These are phyloP conservation scores for Cyclotella sp. DNA, from an alignment of 108 stramenopile species.

Conservation along the genomic window DNA sequence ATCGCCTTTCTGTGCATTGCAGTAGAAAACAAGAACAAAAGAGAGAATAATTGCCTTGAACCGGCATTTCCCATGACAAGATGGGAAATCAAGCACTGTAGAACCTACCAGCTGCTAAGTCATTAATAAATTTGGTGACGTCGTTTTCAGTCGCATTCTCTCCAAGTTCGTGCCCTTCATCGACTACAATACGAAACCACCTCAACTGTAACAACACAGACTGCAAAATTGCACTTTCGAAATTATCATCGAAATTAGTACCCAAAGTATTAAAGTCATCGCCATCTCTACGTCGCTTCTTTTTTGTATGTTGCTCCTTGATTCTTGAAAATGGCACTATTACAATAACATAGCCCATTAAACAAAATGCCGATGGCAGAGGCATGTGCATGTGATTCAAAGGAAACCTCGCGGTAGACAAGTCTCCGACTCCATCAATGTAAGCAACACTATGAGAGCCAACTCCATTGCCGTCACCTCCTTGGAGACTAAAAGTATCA, in stretches of 20 bases:
- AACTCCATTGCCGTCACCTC: not conserved
- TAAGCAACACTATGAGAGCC: conserved; percentile 53
- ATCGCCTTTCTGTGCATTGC: conserved; percentile 59
- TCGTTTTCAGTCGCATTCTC: conserved; percentile 43
- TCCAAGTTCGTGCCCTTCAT: conserved; percentile 86
- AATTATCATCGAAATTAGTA: not conserved
- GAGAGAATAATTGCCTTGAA: too few relatives aligned
- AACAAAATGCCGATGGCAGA: conserved; percentile 34
- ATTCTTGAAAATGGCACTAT: conserved; percentile 59
- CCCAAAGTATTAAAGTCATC: not conserved
- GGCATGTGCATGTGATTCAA: conserved; percentile 30
- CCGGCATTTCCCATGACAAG: too few relatives aligned
- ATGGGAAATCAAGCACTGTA: not conserved
- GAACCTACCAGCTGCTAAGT: conserved; percentile 51
- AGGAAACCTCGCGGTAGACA: conserved; percentile 52
- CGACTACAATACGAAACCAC: conserved; percentile 71
- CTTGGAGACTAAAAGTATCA: conserved; percentile 10
- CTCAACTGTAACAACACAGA: conserved; percentile 52
- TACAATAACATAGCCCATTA: conserved; percentile 53
- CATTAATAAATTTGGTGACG: conserved; percentile 54
- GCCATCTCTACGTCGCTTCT: conserved; percentile 30
- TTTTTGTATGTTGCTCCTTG: conserved; percentile 26
- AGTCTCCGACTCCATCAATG: conserved; percentile 61
- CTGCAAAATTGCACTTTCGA: conserved; percentile 1
- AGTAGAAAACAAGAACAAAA: too few relatives aligned